Evolutionary conservation across 805 yeast genomes (phyloP).

Genomic region (Starmerella vaccinii): DNA sequence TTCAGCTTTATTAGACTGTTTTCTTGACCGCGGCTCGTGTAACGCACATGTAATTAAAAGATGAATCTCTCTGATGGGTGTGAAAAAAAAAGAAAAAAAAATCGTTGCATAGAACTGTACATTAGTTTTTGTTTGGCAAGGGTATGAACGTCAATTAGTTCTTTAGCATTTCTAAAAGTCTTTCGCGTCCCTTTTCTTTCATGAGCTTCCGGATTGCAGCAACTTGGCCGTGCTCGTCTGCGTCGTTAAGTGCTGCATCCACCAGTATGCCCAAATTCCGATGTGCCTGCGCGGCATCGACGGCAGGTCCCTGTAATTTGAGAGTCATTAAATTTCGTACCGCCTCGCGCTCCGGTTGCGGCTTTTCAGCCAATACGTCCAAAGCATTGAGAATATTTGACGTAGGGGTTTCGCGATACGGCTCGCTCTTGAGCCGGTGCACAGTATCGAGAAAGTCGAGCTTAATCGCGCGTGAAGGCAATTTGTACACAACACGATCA

Average conservation of each 20-base stretch:
- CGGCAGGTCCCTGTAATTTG: conserved; percentile 31
- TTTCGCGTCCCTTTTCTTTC: conserved; percentile 58
- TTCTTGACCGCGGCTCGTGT: neutral
- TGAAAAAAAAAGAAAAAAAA: too few relatives aligned
- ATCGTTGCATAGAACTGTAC: neutral
- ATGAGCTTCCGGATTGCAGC: conserved; percentile 53
- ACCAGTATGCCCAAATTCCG: conserved; percentile 26
- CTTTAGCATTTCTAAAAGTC: conserved; percentile 47
- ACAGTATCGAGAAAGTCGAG: conserved; percentile 57
- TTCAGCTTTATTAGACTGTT: neutral
- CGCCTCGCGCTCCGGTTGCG: conserved; percentile 27
- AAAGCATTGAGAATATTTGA: conserved; percentile 33
- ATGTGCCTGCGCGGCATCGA: conserved; percentile 27
- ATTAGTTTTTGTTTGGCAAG: neutral
- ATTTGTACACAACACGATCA: conserved; percentile 45
- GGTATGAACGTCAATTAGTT: neutral
- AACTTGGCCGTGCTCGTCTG: conserved; percentile 35
- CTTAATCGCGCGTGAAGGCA: conserved; percentile 59
- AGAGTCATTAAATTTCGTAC: conserved; percentile 33
- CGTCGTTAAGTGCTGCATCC: conserved; percentile 30
- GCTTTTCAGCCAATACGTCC: conserved; percentile 27
- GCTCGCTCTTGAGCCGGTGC: conserved; percentile 31
- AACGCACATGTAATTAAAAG: too few relatives aligned
- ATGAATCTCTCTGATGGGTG: too few relatives aligned
- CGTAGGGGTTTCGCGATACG: conserved; percentile 28